Base-by-base conservation (phyloP, 768 basidiomycete genomes). In the Tephrocybe sp. region DNA sequence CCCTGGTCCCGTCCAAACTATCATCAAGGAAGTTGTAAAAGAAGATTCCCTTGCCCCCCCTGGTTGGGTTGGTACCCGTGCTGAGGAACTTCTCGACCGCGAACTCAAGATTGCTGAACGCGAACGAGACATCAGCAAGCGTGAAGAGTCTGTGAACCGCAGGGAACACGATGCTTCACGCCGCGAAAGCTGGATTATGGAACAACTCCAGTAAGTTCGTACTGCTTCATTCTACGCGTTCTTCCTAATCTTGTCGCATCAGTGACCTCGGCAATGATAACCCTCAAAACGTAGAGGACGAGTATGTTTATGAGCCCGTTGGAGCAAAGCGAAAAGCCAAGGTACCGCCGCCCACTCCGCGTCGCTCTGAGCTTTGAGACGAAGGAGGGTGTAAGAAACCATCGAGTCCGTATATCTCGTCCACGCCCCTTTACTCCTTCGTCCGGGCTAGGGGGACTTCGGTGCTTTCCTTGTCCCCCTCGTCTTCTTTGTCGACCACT, bases 291-390 rank as follows among this genome's bases (percentile, higher is more conserved):
- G 82, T 89, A 27, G 88, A 91, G 63, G 89, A 91, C 63, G 89
- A 91, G 64, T 82, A 85, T 65, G 69, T 83, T 42, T 91, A 90
- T 77, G 88, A 89, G 67, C 83, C 82, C 25, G 70, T 77, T 56
- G 72, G 67, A 59, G 56, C 77, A 50, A 86, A 84, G 72, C 83
- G 86, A 71, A 90, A 84, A 84, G 73, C 82, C 83, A 91, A 91
- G 89, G 89, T 91, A 91, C 80, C 88, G 70, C 81, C 86, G 74
- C 82, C 85, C 74, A 73, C 75, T 75, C 81, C 81, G 76, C 87
- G 87, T 80, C 88, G 86, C 79, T 85, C 88, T 73, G 87, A 89
- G 85, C 84, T 90, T 79, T 91, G 85, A 90, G 89, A 89, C 88
- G 89, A 91, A 86, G 89, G 88, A 82, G 89, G 82, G 55, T 62